Conservation (phyloP, 805 yeast genomes). For the Kodamaea laetipori region DNA sequence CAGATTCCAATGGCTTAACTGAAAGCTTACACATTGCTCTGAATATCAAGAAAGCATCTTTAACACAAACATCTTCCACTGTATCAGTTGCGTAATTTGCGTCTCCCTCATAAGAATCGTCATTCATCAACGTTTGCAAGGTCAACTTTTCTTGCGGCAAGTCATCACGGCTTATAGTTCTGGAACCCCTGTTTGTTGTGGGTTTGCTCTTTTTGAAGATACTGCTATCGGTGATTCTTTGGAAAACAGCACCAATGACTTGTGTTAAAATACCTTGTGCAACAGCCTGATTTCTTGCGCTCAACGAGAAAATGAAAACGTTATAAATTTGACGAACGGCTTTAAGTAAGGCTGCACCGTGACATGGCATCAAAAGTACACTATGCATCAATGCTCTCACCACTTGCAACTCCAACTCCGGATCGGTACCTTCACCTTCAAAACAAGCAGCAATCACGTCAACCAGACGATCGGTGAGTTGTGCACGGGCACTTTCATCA, state of each 20-base stretch:
- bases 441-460: slow-evolving; percentile 83
- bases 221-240: slow-evolving; percentile 49
- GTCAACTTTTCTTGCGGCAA: slow-evolving; percentile 47
- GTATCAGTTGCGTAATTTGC: slow-evolving; percentile 46
- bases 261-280: slow-evolving; percentile 96
- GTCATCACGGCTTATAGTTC: slow-evolving; percentile 15
- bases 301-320: slow-evolving; percentile 81
- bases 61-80: slow-evolving; percentile 70
- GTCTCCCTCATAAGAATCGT: slow-evolving; percentile 47
- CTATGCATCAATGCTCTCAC: slow-evolving; percentile 90
- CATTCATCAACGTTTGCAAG: slow-evolving; percentile 53
- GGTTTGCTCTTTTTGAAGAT: slow-evolving; percentile 14
- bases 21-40: slow-evolving; percentile 95
- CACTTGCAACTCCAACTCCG: slow-evolving; percentile 86
- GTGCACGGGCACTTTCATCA: slow-evolving; percentile 54
- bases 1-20: slow-evolving; percentile 77
- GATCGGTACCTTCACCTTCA: slow-evolving; percentile 91
- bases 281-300: slow-evolving; percentile 82
- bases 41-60: slow-evolving; percentile 90
- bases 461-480: slow-evolving; percentile 77
- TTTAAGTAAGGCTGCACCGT: slow-evolving; percentile 83
- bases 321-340: slow-evolving; percentile 94
- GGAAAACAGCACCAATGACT: slow-evolving; percentile 82
- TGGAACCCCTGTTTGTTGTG: slow-evolving; percentile 11
- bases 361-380: slow-evolving; percentile 80